phyloP scores from a whole-genome alignment of 352 stramenopile genomes.

The Aphanomyces stellatus region DNA sequence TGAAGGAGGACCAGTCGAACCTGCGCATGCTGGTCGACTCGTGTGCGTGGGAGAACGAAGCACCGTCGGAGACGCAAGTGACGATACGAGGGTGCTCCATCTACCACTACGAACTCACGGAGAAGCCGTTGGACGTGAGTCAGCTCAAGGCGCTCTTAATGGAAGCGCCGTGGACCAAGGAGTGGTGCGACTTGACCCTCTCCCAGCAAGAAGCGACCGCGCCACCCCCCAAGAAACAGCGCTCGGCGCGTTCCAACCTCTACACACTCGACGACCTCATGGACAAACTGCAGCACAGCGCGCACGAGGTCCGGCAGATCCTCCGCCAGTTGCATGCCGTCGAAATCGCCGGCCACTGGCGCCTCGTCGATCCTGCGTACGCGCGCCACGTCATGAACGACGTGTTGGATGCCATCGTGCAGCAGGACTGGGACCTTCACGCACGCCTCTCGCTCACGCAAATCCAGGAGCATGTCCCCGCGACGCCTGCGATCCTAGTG shows the following conservation, averaged over 20 bases:
- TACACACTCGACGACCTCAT: constrained; percentile 62
- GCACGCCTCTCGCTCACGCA: constrained; percentile 34
- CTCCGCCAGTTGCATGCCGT: constrained; percentile 56
- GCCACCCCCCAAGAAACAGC: constrained; percentile 43
- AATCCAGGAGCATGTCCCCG: constrained; percentile 29
- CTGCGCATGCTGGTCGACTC: constrained; percentile 58
- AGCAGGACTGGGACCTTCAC: constrained; percentile 55
- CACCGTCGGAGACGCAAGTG: constrained; percentile 26
- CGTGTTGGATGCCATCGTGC: constrained; percentile 59
- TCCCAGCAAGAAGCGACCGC: constrained; percentile 13
- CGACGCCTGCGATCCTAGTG: constrained; percentile 38
- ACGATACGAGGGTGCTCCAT: constrained; percentile 41
- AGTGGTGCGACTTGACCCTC: not conserved
- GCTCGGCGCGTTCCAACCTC: constrained; percentile 22
- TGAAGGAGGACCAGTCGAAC: constrained; percentile 78
- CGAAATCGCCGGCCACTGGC: constrained; percentile 59
- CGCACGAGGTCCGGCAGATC: constrained; percentile 51
- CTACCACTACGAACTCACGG: constrained; percentile 69
- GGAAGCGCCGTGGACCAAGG: constrained; percentile 30
- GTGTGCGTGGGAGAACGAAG: constrained; percentile 42
- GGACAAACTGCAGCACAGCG: constrained; percentile 45
- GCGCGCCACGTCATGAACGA: constrained; percentile 53
- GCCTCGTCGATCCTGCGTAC: constrained; percentile 47
- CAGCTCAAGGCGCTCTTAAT: constrained; percentile 55
- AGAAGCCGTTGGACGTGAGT: constrained; percentile 44